Conservation (phyloP, 805 yeast species). For the Candida suzukii region DNA sequence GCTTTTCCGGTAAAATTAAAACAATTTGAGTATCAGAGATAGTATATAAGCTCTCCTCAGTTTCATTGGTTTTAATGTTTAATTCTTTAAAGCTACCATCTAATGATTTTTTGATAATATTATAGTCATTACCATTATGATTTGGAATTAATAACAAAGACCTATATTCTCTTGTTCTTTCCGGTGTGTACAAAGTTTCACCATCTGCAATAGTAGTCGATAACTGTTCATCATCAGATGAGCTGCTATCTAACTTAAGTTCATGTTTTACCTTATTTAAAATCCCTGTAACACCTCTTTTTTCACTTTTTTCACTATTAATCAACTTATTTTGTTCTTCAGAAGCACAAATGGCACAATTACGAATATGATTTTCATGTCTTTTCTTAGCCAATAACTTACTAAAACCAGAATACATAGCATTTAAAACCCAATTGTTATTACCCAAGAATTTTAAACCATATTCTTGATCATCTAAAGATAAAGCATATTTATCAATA, state of each 20-base stretch:
- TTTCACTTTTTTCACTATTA: background rate
- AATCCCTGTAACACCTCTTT: background rate
- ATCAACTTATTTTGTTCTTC: background rate
- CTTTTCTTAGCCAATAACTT: slow-evolving; percentile 12
- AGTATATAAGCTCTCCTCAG: slow-evolving; percentile 8
- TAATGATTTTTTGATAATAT: background rate
- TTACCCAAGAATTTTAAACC: slow-evolving; percentile 4
- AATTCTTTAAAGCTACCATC: background rate
- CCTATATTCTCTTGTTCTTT: slow-evolving; percentile 24
- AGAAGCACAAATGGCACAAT: slow-evolving; percentile 33
- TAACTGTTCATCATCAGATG: slow-evolving; percentile 8
- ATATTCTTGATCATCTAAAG: background rate
- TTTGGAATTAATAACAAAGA: slow-evolving; percentile 53
- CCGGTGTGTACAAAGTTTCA: slow-evolving; percentile 7
- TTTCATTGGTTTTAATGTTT: slow-evolving; percentile 3
- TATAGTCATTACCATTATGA: background rate
- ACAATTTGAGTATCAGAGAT: slow-evolving; percentile 49
- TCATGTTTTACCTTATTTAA: background rate
- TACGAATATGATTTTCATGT: slow-evolving; percentile 29
- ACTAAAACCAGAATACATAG: slow-evolving; percentile 11
- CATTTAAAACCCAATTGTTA: slow-evolving; percentile 4
- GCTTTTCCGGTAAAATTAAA: slow-evolving; percentile 46
- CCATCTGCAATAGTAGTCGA: slow-evolving; percentile 19
- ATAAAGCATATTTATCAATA: slow-evolving; percentile 2
- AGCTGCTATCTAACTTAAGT: slow-evolving; percentile 1